Conservation (phyloP, 2,329 filamentous ascomycete genomes). For the Pseudopyrenochaeta lycopersici region DNA sequence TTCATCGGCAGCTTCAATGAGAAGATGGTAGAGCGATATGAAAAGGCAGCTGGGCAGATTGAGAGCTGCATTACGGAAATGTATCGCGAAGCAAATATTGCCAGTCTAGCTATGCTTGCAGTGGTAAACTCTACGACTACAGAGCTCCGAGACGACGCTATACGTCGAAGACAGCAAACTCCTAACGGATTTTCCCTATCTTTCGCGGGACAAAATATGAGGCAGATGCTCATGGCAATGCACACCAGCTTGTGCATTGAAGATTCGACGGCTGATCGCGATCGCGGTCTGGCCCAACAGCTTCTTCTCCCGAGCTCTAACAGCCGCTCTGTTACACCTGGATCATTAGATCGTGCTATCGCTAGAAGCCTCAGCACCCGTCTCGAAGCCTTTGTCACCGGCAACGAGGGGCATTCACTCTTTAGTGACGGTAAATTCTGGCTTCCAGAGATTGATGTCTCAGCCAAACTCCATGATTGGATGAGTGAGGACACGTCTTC, state of each 20-base stretch:
- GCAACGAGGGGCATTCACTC: slow-evolving; percentile 18
- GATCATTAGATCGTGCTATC: too few species aligned
- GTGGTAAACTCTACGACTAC: neutral
- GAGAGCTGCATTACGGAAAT: slow-evolving; percentile 6
- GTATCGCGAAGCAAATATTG: slow-evolving; percentile 6
- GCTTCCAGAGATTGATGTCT: slow-evolving; percentile 6
- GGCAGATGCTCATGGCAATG: neutral
- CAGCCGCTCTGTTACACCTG: too few species aligned
- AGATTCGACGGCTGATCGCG: neutral
- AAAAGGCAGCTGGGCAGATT: slow-evolving; percentile 9
- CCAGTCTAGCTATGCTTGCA: neutral
- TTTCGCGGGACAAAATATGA: slow-evolving; percentile 1
- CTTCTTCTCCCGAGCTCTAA: too few species aligned
- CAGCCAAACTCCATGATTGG: slow-evolving; percentile 9
- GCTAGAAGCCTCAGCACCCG: too few species aligned
- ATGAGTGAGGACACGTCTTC: slow-evolving; percentile 1
- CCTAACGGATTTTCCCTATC: too few species aligned
- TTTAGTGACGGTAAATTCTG: slow-evolving; percentile 15
- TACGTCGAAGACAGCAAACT: too few species aligned
- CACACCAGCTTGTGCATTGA: neutral
- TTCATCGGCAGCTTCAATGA: slow-evolving; percentile 23
- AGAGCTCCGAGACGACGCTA: neutral
- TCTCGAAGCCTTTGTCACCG: slow-evolving; percentile 11
- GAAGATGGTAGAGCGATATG: slow-evolving; percentile 10
- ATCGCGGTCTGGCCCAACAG: too few species aligned